Base-by-base conservation (phyloP, 495 filamentous ascomycete genomes). In the Collariella sp. region DNA sequence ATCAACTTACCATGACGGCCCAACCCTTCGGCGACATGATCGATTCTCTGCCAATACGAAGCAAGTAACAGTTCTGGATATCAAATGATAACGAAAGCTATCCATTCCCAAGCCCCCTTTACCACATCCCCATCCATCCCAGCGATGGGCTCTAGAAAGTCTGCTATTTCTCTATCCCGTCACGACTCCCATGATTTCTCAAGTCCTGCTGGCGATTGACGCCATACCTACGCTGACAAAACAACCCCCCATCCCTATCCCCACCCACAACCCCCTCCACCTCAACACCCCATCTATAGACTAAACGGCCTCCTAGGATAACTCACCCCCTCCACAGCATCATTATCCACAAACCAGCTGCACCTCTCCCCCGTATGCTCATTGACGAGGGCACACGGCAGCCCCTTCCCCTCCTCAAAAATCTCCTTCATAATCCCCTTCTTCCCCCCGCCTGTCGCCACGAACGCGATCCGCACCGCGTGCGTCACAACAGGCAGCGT, bases 321-420 rank as follows among this genome's bases (percentile, higher is more conserved):
- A 38, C 78, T 72, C 15, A 98, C 86, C 3, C 87, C 88, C 58
- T 94, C 84, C 7, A 89, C 81, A 6, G 93, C 93, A 0, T 83
- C 76, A 50, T 79, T 72, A 65, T 97, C 94, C 7, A 88, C 87
- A 69, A 98, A 98, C 93, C 93, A 98, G 69, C 83, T 91, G 57
- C 90, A 89, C 66, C 88, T 85, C 36, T 94, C 88, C 36, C 85
- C 86, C 11, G 79, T 86, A 23, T 79, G 81, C 60, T 83, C 78
- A 67, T 98, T 98, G 50, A 98, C 86, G 47, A 97, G 73, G 1
- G 87, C 83, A 59, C 88, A 93, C 0, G 93, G 93, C 26, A 97
- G 74, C 0, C 89, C 89, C 52, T 87, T 84, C 55, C 87, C 86
- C 24, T 59, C 56, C 70, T 83, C 80, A 66, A 98, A 95, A 58